Evolutionary conservation across 805 yeast genomes (phyloP), one percentile per base, ranked within the genome.

Genomic region (Candida rishiriensis): DNA sequence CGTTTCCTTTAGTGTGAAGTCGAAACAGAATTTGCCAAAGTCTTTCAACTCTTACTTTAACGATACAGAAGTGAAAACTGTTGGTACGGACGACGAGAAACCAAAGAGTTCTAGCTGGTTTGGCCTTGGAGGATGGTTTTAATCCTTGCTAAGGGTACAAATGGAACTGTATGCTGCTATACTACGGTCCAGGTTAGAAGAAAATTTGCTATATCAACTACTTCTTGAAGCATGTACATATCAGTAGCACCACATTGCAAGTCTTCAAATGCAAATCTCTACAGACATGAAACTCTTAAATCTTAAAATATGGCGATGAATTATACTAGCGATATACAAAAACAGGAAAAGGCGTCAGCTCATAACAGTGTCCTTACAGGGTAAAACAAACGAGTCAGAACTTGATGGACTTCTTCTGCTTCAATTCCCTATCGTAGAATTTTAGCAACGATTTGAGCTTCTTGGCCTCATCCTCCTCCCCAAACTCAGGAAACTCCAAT

Each of bases 21-120:
- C 53, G 6, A 59, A 54, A 39, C 36, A 48, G 10, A 46, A 46
- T 17, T 47, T 62, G 11, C 65, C 68, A 12, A 56, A 49, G 32
- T 50, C 56, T 8, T 60, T 61, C 49, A 62, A 59, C 43, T 51
- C 59, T 13, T 60, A 46, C 50, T 46, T 54, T 48, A 49, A 53
- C 29, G 47, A 59, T 47, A 37, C 58, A 2, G 53, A 57, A 33
- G 52, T 59, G 15, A 43, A 49, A 16, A 38, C 43, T 41, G 40
- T 64, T 50, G 57, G 62, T 35, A 46, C 60, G 44, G 64, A 66
- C 50, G 43, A 60, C 40, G 18, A 51, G 38, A 45, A 58, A 46
- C 39, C 59, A 56, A 13, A 45, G 48, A 34, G 42, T 26, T n/a
- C 47, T 31, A 53, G 60, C 14, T 60, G 65, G 65, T 59, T 59